Evolutionary conservation across 73 alveolate species (phyloP).

Genomic region (Paramecium pentaurelia): DNA sequence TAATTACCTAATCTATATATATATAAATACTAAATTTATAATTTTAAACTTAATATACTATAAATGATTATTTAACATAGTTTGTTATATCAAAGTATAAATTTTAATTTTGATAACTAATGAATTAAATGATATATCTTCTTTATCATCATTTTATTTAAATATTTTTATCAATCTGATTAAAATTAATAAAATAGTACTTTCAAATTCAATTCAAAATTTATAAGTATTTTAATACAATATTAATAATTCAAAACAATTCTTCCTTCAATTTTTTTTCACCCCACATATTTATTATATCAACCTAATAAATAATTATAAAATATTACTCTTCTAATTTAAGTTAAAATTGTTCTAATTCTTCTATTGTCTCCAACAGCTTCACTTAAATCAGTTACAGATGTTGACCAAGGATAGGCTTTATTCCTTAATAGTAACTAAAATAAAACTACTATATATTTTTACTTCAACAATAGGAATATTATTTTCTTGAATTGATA

Average conservation of each 20-base stretch:
- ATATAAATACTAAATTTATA: too few relatives aligned
- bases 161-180: too few relatives aligned
- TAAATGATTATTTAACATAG: too few relatives aligned
- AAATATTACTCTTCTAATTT: neutral
- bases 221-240: neutral
- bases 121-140: too few relatives aligned
- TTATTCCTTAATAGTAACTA: neutral
- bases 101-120: too few relatives aligned
- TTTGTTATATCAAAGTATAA: too few relatives aligned
- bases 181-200: too few relatives aligned
- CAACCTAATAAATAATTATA: neutral
- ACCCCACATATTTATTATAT: neutral
- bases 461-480: neutral
- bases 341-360: neutral
- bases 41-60: too few relatives aligned
- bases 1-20: too few relatives aligned
- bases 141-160: too few relatives aligned
- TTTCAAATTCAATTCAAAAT: neutral
- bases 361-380: neutral
- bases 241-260: neutral
- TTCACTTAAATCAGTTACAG: neutral
- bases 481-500: neutral
- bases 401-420: constrained; percentile 41
- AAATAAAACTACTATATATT: neutral
- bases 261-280: neutral